Percentiles rank a stretch among this genome's conserved stretches.
phyloP scores from a whole-genome alignment of 139 green algal genomes.

The Chlamydomonas sphaeroides region DNA sequence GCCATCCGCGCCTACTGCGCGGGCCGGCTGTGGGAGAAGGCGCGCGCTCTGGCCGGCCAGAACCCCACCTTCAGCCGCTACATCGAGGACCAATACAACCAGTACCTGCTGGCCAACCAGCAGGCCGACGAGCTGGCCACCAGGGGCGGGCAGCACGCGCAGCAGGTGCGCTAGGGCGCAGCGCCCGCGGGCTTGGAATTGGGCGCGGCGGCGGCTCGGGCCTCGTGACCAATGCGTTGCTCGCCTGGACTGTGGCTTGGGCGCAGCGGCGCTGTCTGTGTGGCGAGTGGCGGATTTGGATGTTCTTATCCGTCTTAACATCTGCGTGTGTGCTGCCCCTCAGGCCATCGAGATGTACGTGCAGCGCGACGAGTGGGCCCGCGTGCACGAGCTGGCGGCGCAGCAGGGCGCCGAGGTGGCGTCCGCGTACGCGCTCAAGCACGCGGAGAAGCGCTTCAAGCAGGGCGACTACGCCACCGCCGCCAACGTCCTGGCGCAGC shows the following conservation, averaged over 20 bases:
- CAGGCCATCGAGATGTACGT: slow-evolving; percentile 74
- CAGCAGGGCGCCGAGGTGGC: slow-evolving; percentile 67
- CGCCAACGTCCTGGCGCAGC: slow-evolving; percentile 56
- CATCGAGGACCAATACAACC: slow-evolving; percentile 75
- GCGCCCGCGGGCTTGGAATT: too few relatives aligned
- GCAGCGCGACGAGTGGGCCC: slow-evolving; percentile 72
- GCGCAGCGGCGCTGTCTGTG: too few relatives aligned
- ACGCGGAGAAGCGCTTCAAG: slow-evolving; percentile 72
- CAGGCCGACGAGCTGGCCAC: slow-evolving; percentile 64
- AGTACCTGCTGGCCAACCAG: slow-evolving; percentile 62
- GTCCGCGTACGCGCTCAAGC: slow-evolving; percentile 57
- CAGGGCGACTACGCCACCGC: slow-evolving; percentile 57
- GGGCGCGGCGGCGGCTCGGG: too few relatives aligned
- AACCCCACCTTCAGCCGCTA: slow-evolving; percentile 67
- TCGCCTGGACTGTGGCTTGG: too few relatives aligned
- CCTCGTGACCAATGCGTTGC: too few relatives aligned
- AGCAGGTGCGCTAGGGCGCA: slow-evolving; percentile 13
- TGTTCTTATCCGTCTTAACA: too few relatives aligned
- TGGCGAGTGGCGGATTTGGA: too few relatives aligned
- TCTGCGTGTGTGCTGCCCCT: neutral
- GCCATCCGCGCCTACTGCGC: slow-evolving; percentile 62
- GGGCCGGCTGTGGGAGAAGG: slow-evolving; percentile 71
- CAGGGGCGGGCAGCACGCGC: slow-evolving; percentile 41
- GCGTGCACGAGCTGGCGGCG: slow-evolving; percentile 71
- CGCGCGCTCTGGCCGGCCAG: slow-evolving; percentile 56